Percentiles rank a stretch among this genome's conserved stretches.
Conservation (phyloP, 2,329 filamentous ascomycete genomes). For the Fusarium drepaniforme region DNA sequence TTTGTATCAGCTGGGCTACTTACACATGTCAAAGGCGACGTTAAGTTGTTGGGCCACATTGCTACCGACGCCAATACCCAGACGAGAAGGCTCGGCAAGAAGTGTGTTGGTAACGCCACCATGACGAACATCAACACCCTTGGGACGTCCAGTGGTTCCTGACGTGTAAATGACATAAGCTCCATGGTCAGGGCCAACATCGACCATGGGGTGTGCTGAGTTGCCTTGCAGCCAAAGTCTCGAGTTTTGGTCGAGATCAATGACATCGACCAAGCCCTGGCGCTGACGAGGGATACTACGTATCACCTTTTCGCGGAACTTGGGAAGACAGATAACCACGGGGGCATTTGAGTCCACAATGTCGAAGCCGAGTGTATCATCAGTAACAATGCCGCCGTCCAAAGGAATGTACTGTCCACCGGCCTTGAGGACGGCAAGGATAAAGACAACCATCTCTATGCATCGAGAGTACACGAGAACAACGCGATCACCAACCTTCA, state of each 20-base stretch:
- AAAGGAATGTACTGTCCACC: constrained; percentile 33
- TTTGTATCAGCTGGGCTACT: background rate
- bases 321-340: constrained; percentile 26
- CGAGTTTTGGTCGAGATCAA: constrained; percentile 22
- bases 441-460: constrained; percentile 35
- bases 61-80: constrained; percentile 21
- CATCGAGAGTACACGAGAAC: constrained; percentile 36
- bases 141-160: constrained; percentile 29
- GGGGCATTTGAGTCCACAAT: constrained; percentile 30
- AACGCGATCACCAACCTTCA: constrained; percentile 29
- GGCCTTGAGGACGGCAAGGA: constrained; percentile 32
- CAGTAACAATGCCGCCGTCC: constrained; percentile 30
- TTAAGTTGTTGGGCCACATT: constrained; percentile 35
- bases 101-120: constrained; percentile 30
- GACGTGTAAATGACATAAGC: constrained; percentile 37
- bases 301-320: constrained; percentile 29
- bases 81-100: constrained; percentile 27
- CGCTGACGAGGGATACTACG: constrained; percentile 21
- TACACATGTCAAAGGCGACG: constrained; percentile 36
- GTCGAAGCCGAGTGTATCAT: constrained; percentile 30
- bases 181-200: constrained; percentile 22
- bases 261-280: constrained; percentile 14
- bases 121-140: constrained; percentile 34
- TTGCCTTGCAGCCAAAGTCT: constrained; percentile 21
- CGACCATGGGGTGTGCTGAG: constrained; percentile 17